phyloP scores from a whole-genome alignment of 371 early-diverging fungal genomes.

The Mortierella sp. region DNA sequence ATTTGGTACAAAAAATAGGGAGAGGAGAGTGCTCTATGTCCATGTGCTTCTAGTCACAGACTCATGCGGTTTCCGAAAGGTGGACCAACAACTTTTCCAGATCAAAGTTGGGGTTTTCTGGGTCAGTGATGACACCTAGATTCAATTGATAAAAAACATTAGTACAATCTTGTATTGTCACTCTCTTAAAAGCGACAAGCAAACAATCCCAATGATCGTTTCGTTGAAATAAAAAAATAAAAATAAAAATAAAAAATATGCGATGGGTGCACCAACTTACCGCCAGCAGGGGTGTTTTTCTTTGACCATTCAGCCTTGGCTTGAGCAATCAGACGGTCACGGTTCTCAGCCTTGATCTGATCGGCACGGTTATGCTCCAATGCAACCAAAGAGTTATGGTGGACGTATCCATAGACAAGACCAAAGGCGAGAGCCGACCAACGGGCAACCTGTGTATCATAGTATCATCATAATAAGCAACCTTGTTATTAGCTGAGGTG shows the following conservation, averaged over 20 bases:
- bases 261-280: conserved; percentile 4
- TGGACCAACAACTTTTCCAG: conserved; percentile 66
- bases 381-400: conserved; percentile 70
- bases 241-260: neutral
- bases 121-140: conserved; percentile 58
- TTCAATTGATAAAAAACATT: neutral
- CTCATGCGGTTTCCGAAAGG: conserved; percentile 34
- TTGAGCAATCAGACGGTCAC: conserved; percentile 74
- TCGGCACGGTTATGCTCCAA: conserved; percentile 66
- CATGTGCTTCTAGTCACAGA: neutral
- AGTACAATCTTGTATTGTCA: no score
- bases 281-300: conserved; percentile 48
- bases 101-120: conserved; percentile 71
- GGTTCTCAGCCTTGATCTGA: conserved; percentile 68
- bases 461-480: neutral
- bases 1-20: conserved; percentile 5
- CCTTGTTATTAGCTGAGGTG: neutral
- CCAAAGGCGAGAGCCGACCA: conserved; percentile 78
- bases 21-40: neutral
- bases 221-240: no score
- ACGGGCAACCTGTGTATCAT: conserved; percentile 70
- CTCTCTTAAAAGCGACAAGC: no score
- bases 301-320: conserved; percentile 75
- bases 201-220: no score
- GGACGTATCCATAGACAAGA: conserved; percentile 75